These are phyloP conservation scores for Aristolochia fimbriata DNA, from an alignment of 164 flowering plant genomes.

Conservation along the genomic window DNA sequence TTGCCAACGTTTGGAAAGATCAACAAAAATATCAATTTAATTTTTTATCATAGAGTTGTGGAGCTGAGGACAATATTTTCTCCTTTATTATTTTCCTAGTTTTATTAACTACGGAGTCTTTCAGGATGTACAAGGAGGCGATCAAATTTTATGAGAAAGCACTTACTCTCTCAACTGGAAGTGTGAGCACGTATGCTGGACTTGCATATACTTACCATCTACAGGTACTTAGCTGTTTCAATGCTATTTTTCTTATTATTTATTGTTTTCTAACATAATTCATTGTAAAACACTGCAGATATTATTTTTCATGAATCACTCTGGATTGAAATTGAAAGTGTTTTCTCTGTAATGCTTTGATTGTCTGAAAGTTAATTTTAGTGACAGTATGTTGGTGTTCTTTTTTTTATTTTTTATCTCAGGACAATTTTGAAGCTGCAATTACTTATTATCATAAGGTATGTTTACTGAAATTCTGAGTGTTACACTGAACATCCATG, in stretches of 20 bases:
- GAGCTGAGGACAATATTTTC: no score
- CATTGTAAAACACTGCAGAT: background rate
- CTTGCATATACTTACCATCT: slow-evolving; percentile 93
- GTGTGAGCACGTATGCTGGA: slow-evolving; percentile 89
- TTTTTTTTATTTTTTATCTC: slow-evolving; percentile 16
- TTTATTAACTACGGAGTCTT: background rate
- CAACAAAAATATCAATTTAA: no score
- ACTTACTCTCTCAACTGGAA: slow-evolving; percentile 78
- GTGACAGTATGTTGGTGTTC: background rate
- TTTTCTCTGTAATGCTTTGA: background rate
- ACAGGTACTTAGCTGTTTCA: slow-evolving; percentile 41
- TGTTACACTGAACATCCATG: background rate
- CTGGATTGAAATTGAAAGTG: background rate
- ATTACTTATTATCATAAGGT: slow-evolving; percentile 89
- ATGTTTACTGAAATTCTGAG: slow-evolving; percentile 2
- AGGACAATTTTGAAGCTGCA: slow-evolving; percentile 69
- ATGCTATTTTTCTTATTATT: background rate
- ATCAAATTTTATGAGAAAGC: slow-evolving; percentile 83
- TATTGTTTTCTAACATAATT: background rate
- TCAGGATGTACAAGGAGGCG: slow-evolving; percentile 79
- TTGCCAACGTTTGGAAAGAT: no score
- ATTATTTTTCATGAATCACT: background rate
- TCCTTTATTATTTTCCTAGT: no score
- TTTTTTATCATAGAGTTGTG: no score
- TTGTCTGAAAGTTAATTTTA: background rate